Evolutionary conservation across 2,329 filamentous ascomycete genomes (phyloP).

Genomic region (Colletotrichum coccodes): DNA sequence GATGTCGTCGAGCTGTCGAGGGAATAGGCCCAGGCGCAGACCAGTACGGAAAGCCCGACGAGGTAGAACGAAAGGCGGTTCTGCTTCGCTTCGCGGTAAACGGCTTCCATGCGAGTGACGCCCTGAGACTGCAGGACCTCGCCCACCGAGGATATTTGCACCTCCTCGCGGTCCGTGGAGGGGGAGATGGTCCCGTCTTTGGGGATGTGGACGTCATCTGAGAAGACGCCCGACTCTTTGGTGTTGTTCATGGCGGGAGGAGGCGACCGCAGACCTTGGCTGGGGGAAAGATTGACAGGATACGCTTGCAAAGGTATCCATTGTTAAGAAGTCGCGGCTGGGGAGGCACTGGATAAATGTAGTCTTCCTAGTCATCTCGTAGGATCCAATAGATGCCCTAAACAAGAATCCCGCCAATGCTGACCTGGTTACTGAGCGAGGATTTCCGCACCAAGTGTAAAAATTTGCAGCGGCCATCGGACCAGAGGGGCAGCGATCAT

Average conservation of each 20-base stretch:
- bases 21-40: slow-evolving; percentile 44
- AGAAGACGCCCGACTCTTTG: slow-evolving; percentile 1
- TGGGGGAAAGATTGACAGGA: background rate
- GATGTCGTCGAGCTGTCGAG: slow-evolving; percentile 42
- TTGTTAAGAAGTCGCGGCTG: background rate
- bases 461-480: background rate
- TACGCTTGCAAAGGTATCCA: too few species aligned
- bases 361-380: background rate
- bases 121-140: slow-evolving; percentile 35
- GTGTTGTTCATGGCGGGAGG: background rate
- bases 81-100: slow-evolving; percentile 40
- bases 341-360: background rate
- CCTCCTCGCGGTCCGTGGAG: background rate
- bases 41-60: slow-evolving; percentile 40
- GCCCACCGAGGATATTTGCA: background rate
- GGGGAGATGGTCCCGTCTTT: background rate
- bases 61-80: slow-evolving; percentile 39
- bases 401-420: too few species aligned
- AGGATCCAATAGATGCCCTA: background rate
- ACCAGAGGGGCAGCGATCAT: background rate
- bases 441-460: background rate
- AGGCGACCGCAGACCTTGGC: background rate
- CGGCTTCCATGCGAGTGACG: slow-evolving; percentile 43
- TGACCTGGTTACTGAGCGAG: background rate
- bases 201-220: background rate